Conservation (phyloP, 163 green algal species). For the Smithsoniella earleae region DNA sequence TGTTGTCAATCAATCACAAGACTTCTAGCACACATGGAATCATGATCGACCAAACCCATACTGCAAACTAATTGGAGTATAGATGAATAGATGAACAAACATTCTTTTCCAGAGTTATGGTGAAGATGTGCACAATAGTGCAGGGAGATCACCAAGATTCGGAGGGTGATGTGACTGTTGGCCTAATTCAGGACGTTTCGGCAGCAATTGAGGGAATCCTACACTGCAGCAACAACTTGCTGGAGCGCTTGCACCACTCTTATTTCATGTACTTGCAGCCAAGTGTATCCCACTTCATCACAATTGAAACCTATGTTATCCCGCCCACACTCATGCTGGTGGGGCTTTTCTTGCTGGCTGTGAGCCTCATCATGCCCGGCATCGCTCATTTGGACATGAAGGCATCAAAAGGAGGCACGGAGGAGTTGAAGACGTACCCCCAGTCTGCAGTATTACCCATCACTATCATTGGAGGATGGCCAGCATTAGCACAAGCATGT, state of each 20-base stretch:
- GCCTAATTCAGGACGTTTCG: constrained; percentile 30
- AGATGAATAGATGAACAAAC: background rate
- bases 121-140: background rate
- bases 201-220: constrained; percentile 51
- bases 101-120: background rate
- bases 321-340: constrained; percentile 45
- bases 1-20: no score
- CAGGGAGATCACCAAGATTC: background rate
- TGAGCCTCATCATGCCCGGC: background rate
- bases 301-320: constrained; percentile 57
- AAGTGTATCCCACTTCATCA: constrained; percentile 43
- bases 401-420: background rate
- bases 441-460: background rate
- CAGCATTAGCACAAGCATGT: background rate
- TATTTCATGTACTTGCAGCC: constrained; percentile 63
- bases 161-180: background rate
- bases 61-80: no score
- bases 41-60: no score
- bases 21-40: no score
- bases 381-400: background rate
- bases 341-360: constrained; percentile 51
- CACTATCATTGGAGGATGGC: background rate
- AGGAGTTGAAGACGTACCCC: background rate
- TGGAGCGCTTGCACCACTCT: constrained; percentile 72
- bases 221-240: constrained; percentile 62